These are phyloP conservation scores for Bremia lactucae DNA, from an alignment of 352 stramenopile species.

Conservation along the genomic window DNA sequence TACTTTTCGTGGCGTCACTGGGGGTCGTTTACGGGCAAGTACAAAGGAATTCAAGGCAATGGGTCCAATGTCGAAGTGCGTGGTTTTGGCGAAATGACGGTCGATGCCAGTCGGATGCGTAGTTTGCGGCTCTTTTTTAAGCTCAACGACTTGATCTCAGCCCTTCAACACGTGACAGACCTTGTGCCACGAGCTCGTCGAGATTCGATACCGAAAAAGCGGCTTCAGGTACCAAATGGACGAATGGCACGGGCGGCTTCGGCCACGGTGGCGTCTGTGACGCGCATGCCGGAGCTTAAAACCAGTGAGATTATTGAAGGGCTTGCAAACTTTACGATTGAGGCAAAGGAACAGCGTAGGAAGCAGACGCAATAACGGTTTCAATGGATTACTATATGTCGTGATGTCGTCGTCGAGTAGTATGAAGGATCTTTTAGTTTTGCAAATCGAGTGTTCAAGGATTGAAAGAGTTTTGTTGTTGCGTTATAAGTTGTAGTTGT, in stretches of 20 bases:
- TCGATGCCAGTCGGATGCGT: constrained; percentile 40
- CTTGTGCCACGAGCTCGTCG: constrained; percentile 10
- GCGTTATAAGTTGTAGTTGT: constrained; percentile 7
- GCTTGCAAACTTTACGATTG: constrained; percentile 32
- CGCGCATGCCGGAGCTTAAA: constrained; percentile 17
- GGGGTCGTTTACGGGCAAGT: constrained; percentile 58
- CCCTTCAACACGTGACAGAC: constrained; percentile 26
- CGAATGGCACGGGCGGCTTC: constrained; percentile 10
- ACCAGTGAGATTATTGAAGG: constrained; percentile 39
- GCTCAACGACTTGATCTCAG: constrained; percentile 39
- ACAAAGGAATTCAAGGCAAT: constrained; percentile 50
- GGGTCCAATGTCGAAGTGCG: constrained; percentile 46
- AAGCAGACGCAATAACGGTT: constrained; percentile 16
- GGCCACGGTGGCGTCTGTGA: constrained; percentile 8
- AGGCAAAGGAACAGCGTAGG: constrained; percentile 20
- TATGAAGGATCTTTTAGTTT: too few relatives aligned
- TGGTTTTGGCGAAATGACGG: constrained; percentile 60
- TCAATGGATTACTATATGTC: not conserved
- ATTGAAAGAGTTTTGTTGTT: too few relatives aligned
- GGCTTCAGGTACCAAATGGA: constrained; percentile 3
- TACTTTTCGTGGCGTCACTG: constrained; percentile 79
- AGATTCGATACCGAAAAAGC: constrained; percentile 10
- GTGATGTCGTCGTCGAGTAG: not conserved
- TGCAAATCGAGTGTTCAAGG: too few relatives aligned
- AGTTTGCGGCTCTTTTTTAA: constrained; percentile 62